Percentiles rank a stretch among this genome's conserved stretches.
Evolutionary conservation across 352 stramenopile species (phyloP).

Genomic region (Phytophthora palmivora): DNA sequence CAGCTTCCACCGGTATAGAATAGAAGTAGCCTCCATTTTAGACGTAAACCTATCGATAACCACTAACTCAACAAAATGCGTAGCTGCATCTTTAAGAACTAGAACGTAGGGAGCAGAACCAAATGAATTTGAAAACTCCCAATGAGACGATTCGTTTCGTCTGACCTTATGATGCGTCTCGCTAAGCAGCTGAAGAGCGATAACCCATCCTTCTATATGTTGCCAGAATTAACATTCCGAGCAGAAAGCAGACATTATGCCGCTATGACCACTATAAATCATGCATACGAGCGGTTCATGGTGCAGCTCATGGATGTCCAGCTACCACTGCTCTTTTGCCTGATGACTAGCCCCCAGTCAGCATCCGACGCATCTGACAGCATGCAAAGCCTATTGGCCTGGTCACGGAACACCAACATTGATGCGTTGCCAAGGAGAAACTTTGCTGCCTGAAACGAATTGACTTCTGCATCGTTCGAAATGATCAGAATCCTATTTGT

Average conservation of each 20-base stretch:
- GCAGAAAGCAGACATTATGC: constrained; percentile 4
- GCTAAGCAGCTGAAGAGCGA: constrained; percentile 3
- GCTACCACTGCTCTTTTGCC: too few relatives aligned
- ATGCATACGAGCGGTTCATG: constrained; percentile 16
- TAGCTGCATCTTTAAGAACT: constrained; percentile 18
- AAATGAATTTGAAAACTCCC: constrained; percentile 20
- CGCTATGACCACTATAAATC: not conserved
- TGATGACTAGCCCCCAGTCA: too few relatives aligned
- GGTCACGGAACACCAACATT: too few relatives aligned
- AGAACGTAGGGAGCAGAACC: constrained; percentile 8
- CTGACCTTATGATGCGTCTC: constrained; percentile 10
- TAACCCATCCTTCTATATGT: too few relatives aligned
- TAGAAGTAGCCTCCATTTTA: constrained; percentile 5
- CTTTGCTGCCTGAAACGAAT: too few relatives aligned
- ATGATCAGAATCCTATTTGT: too few relatives aligned
- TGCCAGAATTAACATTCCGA: constrained; percentile 10
- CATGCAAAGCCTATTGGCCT: too few relatives aligned
- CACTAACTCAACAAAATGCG: constrained; percentile 10
- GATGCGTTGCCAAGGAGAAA: too few relatives aligned
- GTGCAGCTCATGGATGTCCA: too few relatives aligned
- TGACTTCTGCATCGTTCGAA: too few relatives aligned
- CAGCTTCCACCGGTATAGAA: constrained; percentile 5
- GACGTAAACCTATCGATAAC: constrained; percentile 17
- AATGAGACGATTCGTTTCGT: constrained; percentile 7
- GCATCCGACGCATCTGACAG: too few relatives aligned